These are phyloP conservation scores for Fusarium pseudonygamai DNA, from an alignment of 2,329 filamentous ascomycete genomes.

Conservation along the genomic window DNA sequence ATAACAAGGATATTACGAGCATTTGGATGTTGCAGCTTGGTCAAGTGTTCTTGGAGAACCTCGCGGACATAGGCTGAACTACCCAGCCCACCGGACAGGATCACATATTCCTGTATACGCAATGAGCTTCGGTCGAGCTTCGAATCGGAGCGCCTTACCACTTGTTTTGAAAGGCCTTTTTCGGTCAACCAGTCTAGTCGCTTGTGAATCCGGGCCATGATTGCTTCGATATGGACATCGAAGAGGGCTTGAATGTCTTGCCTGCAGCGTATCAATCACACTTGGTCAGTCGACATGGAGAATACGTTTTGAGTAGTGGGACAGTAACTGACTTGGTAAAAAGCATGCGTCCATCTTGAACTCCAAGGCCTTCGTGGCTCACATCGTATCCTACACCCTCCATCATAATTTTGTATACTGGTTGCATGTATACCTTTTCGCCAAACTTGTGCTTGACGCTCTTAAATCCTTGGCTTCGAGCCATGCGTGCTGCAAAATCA, in stretches of 20 bases:
- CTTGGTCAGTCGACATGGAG: not conserved
- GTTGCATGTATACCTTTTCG: slow-evolving; percentile 53
- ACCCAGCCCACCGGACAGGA: slow-evolving; percentile 57
- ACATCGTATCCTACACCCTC: slow-evolving; percentile 55
- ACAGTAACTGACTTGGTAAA: slow-evolving; percentile 49
- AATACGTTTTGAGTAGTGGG: not conserved
- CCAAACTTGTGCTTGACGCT: slow-evolving; percentile 56
- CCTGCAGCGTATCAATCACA: slow-evolving; percentile 36
- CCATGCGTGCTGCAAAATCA: slow-evolving; percentile 50
- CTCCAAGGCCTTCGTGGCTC: slow-evolving; percentile 48
- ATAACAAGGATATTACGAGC: slow-evolving; percentile 20
- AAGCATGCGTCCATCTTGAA: slow-evolving; percentile 54
- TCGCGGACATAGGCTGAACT: slow-evolving; percentile 59
- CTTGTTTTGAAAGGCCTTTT: slow-evolving; percentile 45
- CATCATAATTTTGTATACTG: slow-evolving; percentile 53
- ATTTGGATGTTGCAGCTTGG: slow-evolving; percentile 46
- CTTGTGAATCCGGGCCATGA: slow-evolving; percentile 51
- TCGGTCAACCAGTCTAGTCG: slow-evolving; percentile 53
- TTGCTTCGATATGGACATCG: slow-evolving; percentile 45
- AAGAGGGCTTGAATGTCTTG: slow-evolving; percentile 56
- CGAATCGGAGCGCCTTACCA: slow-evolving; percentile 42
- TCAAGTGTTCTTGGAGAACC: slow-evolving; percentile 51
- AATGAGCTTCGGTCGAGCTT: not conserved
- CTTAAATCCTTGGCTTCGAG: slow-evolving; percentile 51
- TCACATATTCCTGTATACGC: slow-evolving; percentile 50